These are phyloP conservation scores for Neurospora sp. DNA, from an alignment of 495 filamentous ascomycete species.

Conservation along the genomic window DNA sequence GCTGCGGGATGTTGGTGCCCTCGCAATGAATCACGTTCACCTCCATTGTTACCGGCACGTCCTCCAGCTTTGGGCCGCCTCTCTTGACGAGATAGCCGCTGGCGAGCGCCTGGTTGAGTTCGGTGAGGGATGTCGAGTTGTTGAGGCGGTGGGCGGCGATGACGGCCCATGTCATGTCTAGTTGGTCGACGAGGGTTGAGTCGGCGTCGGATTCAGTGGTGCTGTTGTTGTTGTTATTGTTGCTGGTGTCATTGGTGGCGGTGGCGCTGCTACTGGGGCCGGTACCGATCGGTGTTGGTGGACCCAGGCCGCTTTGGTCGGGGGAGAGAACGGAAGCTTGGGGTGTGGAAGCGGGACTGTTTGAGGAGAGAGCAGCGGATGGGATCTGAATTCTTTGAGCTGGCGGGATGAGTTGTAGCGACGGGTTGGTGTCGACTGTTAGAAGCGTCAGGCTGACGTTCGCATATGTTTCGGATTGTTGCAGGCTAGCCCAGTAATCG, in stretches of 20 bases:
- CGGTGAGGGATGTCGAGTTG: slow-evolving; percentile 51
- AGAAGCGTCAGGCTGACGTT: slow-evolving; percentile 49
- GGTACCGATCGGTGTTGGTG: slow-evolving; percentile 36
- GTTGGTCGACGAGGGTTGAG: slow-evolving; percentile 61
- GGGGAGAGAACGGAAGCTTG: slow-evolving; percentile 45
- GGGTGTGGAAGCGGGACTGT: slow-evolving; percentile 49
- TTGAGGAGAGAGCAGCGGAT: slow-evolving; percentile 30
- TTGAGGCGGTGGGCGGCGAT: slow-evolving; percentile 63
- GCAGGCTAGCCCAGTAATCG: slow-evolving; percentile 45
- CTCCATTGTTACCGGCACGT: slow-evolving; percentile 52
- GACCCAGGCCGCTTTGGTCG: slow-evolving; percentile 38
- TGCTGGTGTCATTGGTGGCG: neutral
- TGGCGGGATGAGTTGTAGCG: slow-evolving; percentile 52
- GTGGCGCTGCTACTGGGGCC: slow-evolving; percentile 1
- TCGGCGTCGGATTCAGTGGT: slow-evolving; percentile 53
- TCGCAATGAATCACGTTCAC: slow-evolving; percentile 57
- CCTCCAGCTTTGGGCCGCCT: slow-evolving; percentile 48
- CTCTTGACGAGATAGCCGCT: slow-evolving; percentile 74
- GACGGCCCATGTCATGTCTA: slow-evolving; percentile 75
- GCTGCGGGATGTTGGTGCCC: slow-evolving; percentile 16
- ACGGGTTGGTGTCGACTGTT: slow-evolving; percentile 55
- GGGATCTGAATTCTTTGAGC: slow-evolving; percentile 30
- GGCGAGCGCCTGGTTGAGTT: slow-evolving; percentile 53
- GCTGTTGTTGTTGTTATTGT: neutral
- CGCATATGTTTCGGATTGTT: slow-evolving; percentile 28